A percentile compares a stretch with the other conserved stretches of the same genome.
phyloP scores from a whole-genome alignment of 306 rosid species.

The Senna siamea region DNA sequence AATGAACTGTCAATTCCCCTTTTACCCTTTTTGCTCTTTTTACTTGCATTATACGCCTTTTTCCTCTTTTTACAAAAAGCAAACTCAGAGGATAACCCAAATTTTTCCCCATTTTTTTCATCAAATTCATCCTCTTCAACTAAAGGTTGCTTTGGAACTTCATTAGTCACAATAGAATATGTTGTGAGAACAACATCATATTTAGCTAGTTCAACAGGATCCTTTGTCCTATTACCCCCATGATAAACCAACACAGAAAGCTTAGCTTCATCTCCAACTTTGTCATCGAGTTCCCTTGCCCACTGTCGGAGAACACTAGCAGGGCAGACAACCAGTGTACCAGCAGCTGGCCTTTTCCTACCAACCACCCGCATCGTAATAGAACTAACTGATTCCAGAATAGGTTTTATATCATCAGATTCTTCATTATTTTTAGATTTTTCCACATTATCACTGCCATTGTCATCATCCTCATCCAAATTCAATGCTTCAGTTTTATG shows the following conservation, averaged over 20 bases:
- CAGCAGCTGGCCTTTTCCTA: constrained; percentile 97
- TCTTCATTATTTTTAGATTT: constrained; percentile 54
- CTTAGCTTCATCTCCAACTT: constrained; percentile 74
- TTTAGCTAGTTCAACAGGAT: constrained; percentile 75
- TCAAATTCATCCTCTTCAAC: constrained; percentile 87
- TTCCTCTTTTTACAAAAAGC: constrained; percentile 69
- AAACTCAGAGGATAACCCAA: constrained; percentile 77
- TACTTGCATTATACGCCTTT: constrained; percentile 52
- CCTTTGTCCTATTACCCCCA: constrained; percentile 91
- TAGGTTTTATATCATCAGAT: constrained; percentile 56
- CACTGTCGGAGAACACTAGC: constrained; percentile 97
- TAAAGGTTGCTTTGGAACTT: constrained; percentile 88
- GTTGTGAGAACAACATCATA: constrained; percentile 96
- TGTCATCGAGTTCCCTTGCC: constrained; percentile 92
- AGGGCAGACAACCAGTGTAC: constrained; percentile 97
- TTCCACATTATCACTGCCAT: constrained; percentile 48
- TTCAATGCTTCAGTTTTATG: constrained; percentile 85
- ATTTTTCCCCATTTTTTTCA: constrained; percentile 67
- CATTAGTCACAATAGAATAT: constrained; percentile 87
- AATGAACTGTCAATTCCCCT: constrained; percentile 66
- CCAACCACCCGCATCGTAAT: constrained; percentile 49
- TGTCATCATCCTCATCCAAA: constrained; percentile 84
- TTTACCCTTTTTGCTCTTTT: constrained; percentile 80
- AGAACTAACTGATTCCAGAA: constrained; percentile 64
- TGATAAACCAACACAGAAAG: constrained; percentile 81